A percentile compares a stretch with the other conserved stretches of the same genome.
Conservation (phyloP, 1,139 yeast genomes). For the Blastobotrys apis region DNA sequence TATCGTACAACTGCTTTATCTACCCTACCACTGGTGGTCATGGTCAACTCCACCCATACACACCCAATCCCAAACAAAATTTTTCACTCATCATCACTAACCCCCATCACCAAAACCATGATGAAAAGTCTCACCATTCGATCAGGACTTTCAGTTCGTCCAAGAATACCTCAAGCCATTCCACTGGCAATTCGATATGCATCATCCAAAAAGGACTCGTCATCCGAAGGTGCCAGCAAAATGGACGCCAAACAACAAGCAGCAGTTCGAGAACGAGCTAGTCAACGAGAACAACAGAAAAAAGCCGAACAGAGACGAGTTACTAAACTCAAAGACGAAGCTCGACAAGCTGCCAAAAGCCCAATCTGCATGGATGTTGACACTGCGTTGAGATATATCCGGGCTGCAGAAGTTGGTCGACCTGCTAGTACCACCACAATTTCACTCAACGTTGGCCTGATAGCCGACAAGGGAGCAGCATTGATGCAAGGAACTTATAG, state of each 20-base stretch:
- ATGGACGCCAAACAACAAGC: slow-evolving; percentile 34
- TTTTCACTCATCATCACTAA: slow-evolving; percentile 1
- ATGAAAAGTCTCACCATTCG: background rate
- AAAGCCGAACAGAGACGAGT: slow-evolving; percentile 22
- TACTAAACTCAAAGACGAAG: slow-evolving; percentile 21
- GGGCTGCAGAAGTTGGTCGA: slow-evolving; percentile 90
- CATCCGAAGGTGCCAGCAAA: slow-evolving; percentile 18
- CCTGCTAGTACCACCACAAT: slow-evolving; percentile 65
- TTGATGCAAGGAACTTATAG: slow-evolving; percentile 69
- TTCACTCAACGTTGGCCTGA: slow-evolving; percentile 59
- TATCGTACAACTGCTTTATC: too few species aligned
- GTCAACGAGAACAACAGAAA: slow-evolving; percentile 27
- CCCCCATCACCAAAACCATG: background rate
- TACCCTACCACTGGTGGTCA: too few species aligned
- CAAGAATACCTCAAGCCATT: too few species aligned
- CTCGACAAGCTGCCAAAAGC: slow-evolving; percentile 23
- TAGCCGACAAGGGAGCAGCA: slow-evolving; percentile 74
- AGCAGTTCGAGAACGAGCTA: slow-evolving; percentile 30
- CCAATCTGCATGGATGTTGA: slow-evolving; percentile 72
- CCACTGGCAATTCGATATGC: slow-evolving; percentile 13
- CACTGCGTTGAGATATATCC: slow-evolving; percentile 66
- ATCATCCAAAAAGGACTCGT: slow-evolving; percentile 10
- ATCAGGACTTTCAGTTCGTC: background rate
- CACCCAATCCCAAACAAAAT: too few species aligned
- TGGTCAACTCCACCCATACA: too few species aligned